These are phyloP conservation scores for Diaporthe nobilis DNA, from an alignment of 2,329 filamentous ascomycete species.

Conservation along the genomic window DNA sequence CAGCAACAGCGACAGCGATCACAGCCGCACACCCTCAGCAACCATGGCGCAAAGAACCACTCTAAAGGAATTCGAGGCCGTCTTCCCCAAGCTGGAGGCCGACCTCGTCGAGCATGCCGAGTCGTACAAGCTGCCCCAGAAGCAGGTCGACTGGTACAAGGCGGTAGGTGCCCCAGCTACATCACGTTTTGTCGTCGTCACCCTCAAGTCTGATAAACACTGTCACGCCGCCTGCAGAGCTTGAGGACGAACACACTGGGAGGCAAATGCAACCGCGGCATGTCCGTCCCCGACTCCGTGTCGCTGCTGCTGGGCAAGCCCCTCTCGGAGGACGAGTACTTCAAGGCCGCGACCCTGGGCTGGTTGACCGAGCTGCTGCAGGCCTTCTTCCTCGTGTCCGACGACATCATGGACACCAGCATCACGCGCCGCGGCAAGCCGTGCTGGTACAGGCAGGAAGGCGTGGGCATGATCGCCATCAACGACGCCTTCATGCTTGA, in stretches of 20 bases:
- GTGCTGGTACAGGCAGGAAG: conserved; percentile 94
- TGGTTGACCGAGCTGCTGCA: conserved; percentile 99
- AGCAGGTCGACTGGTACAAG: conserved; percentile 89
- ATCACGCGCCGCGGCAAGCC: conserved; percentile 95
- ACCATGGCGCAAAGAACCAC: conserved; percentile 79
- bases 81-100: conserved; percentile 89
- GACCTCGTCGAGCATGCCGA: conserved; percentile 84
- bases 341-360: conserved; percentile 87
- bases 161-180: conserved; percentile 66
- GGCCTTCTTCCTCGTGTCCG: conserved; percentile 97
- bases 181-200: background rate
- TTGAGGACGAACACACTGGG: conserved; percentile 90
- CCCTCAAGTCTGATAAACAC: conserved; percentile 38
- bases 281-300: conserved; percentile 94
- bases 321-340: conserved; percentile 87
- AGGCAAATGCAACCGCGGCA: conserved; percentile 98
- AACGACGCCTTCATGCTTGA: conserved; percentile 99
- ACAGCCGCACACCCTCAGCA: background rate
- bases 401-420: conserved; percentile 98
- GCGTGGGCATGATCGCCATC: conserved; percentile 96
- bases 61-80: conserved; percentile 87
- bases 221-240: conserved; percentile 65
- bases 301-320: conserved; percentile 81
- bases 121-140: conserved; percentile 85
- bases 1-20: background rate